These are phyloP conservation scores for Coleophoma eucalyptorum DNA, from an alignment of 2,329 filamentous ascomycete species.

Conservation along the genomic window DNA sequence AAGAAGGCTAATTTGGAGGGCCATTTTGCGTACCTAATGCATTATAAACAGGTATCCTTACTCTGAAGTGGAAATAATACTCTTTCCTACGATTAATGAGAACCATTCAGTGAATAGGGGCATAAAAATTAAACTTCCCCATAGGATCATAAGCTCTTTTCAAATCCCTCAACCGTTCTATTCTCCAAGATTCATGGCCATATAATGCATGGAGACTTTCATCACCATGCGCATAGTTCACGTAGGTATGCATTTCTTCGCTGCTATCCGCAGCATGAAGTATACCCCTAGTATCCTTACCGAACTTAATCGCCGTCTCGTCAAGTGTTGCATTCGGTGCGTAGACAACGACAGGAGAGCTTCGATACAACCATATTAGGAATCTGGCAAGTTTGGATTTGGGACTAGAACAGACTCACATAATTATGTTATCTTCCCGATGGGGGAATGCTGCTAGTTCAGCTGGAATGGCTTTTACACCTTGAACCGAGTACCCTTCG, in stretches of 20 bases:
- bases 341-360: conserved; percentile 33
- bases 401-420: conserved; percentile 3
- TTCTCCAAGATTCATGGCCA: conserved; percentile 43
- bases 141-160: conserved; percentile 46
- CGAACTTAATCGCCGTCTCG: conserved; percentile 27
- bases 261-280: conserved; percentile 29
- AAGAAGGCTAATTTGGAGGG: too few relatives aligned
- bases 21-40: too few relatives aligned
- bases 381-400: background rate
- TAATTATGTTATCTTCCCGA: conserved; percentile 37
- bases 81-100: too few relatives aligned
- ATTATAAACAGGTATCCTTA: too few relatives aligned
- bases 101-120: conserved; percentile 23
- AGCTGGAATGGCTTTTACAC: conserved; percentile 32
- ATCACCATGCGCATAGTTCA: conserved; percentile 47
- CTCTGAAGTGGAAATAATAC: too few relatives aligned
- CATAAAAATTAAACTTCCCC: conserved; percentile 38
- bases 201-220: conserved; percentile 39
- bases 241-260: conserved; percentile 34
- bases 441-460: conserved; percentile 39
- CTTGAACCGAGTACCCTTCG: conserved; percentile 47
- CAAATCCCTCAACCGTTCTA: conserved; percentile 36
- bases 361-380: conserved; percentile 14
- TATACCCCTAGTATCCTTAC: conserved; percentile 31
- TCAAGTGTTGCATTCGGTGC: conserved; percentile 27